Evolutionary conservation across 495 filamentous ascomycete genomes (phyloP).

Genomic region (Barbatosphaeria neglecta): DNA sequence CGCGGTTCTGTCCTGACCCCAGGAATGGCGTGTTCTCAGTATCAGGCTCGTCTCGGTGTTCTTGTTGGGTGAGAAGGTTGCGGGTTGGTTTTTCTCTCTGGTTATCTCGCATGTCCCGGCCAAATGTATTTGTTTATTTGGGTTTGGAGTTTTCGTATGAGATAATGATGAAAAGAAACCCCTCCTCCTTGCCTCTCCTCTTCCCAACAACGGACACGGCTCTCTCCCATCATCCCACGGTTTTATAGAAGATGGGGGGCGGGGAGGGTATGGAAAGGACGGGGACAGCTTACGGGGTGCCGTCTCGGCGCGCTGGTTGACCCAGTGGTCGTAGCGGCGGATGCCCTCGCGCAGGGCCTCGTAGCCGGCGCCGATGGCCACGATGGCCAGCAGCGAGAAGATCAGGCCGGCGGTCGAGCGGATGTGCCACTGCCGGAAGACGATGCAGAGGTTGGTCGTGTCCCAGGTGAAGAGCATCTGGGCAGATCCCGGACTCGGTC

Average conservation of each 20-base stretch:
- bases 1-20: conserved; percentile 40
- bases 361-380: conserved; percentile 77
- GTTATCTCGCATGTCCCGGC: conserved; percentile 1
- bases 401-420: conserved; percentile 58
- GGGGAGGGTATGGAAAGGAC: conserved; percentile 1
- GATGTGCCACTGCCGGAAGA: conserved; percentile 88
- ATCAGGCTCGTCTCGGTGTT: conserved; percentile 39
- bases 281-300: conserved; percentile 41
- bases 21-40: conserved; percentile 45
- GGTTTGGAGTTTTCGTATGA: too few relatives aligned
- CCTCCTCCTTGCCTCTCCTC: too few relatives aligned
- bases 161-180: too few relatives aligned
- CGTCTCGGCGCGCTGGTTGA: conserved; percentile 38
- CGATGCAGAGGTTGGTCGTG: conserved; percentile 81
- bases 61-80: conserved; percentile 1
- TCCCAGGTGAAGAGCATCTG: conserved; percentile 98
- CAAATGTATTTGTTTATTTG: neutral
- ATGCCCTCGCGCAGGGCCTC: conserved; percentile 71
- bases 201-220: neutral
- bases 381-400: conserved; percentile 69
- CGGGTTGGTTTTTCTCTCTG: neutral
- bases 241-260: neutral
- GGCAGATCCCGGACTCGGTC: neutral
- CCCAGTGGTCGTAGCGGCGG: conserved; percentile 60
- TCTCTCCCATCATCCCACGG: neutral